These are phyloP conservation scores for Neofusicoccum sp. DNA, from an alignment of 2,329 filamentous ascomycete species.

Conservation along the genomic window DNA sequence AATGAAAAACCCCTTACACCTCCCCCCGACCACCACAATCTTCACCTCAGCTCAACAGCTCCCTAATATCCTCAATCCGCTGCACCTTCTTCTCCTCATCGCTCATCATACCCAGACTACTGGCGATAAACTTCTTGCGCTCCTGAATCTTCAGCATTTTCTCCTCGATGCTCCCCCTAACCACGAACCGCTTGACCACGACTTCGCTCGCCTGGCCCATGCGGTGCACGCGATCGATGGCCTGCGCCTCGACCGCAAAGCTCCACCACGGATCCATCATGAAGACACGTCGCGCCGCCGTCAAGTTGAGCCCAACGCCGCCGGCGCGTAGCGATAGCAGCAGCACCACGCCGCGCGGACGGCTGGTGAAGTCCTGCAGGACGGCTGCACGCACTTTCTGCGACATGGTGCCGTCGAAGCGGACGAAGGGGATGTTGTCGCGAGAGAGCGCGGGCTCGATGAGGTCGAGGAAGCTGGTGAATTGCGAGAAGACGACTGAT, in stretches of 20 bases:
- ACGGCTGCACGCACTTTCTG: constrained; percentile 82
- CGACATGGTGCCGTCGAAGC: constrained; percentile 85
- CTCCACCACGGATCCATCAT: constrained; percentile 99
- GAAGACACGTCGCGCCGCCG: constrained; percentile 82
- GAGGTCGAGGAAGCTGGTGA: constrained; percentile 91
- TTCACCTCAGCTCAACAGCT: constrained; percentile 74
- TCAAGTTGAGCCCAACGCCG: constrained; percentile 90
- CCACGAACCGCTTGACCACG: constrained; percentile 81
- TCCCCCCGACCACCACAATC: no score
- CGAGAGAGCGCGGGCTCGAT: constrained; percentile 77
- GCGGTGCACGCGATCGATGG: constrained; percentile 93
- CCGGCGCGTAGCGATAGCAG: constrained; percentile 84
- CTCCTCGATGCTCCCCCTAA: constrained; percentile 88
- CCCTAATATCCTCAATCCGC: constrained; percentile 89
- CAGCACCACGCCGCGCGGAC: constrained; percentile 64
- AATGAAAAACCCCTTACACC: no score
- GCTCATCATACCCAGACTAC: constrained; percentile 87
- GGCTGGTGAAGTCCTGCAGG: constrained; percentile 64
- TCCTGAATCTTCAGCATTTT: constrained; percentile 94
- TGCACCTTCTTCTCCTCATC: constrained; percentile 91
- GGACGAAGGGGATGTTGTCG: constrained; percentile 74
- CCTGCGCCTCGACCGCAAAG: constrained; percentile 93
- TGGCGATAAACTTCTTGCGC: constrained; percentile 96
- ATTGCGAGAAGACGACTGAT: constrained; percentile 93
- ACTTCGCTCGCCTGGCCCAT: constrained; percentile 93